Conservation (phyloP, 768 basidiomycete species). For the Albatrellus ellisii region DNA sequence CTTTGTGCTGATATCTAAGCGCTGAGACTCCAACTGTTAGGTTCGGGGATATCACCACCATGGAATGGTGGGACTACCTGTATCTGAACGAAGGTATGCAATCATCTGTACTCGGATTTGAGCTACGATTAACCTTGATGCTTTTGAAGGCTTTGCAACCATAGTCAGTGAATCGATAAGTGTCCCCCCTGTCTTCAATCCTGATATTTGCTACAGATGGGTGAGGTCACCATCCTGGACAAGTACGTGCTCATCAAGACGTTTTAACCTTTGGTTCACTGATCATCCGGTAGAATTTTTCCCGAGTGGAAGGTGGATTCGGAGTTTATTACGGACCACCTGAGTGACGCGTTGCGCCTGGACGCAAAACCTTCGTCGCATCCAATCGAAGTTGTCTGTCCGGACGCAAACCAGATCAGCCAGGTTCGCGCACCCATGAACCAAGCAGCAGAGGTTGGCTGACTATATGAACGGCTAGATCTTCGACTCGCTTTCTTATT, state of each 20-base stretch:
- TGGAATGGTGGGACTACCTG: constrained; percentile 87
- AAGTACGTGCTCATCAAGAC: not conserved
- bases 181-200: constrained; percentile 6
- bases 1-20: not conserved
- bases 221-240: constrained; percentile 28
- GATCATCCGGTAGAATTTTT: constrained; percentile 36
- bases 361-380: constrained; percentile 85
- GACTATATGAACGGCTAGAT: constrained; percentile 43
- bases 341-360: constrained; percentile 64
- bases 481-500: constrained; percentile 81
- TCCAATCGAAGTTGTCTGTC: constrained; percentile 85
- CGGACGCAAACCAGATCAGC: constrained; percentile 75
- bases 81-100: constrained; percentile 79
- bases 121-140: constrained; percentile 2
- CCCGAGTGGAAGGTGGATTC: constrained; percentile 83
- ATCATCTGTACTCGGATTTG: constrained; percentile 24
- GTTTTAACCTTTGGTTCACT: not conserved
- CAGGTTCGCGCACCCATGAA: constrained; percentile 29
- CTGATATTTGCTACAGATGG: constrained; percentile 25
- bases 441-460: not conserved
- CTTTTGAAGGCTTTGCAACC: constrained; percentile 73
- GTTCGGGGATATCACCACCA: constrained; percentile 91
- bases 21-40: constrained; percentile 21
- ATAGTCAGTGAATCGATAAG: constrained; percentile 35
- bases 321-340: constrained; percentile 66